A percentile compares a stretch with the other conserved stretches of the same genome.
Conservation (phyloP, 2,329 filamentous ascomycete genomes). For the Fusarium begoniae region DNA sequence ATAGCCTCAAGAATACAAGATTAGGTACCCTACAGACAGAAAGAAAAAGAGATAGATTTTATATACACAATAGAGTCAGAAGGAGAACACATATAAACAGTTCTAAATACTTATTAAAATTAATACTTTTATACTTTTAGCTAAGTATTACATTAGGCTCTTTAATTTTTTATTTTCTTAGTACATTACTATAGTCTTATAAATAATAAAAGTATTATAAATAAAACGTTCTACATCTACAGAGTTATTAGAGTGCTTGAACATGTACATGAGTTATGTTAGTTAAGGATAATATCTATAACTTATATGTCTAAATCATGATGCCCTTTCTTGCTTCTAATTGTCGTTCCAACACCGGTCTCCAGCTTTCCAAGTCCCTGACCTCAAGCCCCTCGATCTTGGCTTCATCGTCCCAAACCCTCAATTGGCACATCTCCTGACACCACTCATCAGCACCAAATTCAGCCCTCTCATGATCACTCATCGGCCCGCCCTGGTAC, state of each 20-base stretch:
- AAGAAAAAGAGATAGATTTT: rapidly evolving
- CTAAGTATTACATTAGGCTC: rapidly evolving
- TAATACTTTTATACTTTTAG: no score
- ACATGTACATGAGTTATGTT: rapidly evolving
- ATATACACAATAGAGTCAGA: rapidly evolving
- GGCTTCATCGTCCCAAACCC: neutral
- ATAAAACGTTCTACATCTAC: rapidly evolving
- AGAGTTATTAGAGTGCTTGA: rapidly evolving
- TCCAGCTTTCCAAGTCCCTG: neutral
- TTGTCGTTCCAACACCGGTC: neutral
- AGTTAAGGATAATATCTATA: rapidly evolving
- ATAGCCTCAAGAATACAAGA: rapidly evolving
- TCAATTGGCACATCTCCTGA: neutral
- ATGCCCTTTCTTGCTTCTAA: neutral
- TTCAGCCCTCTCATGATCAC: neutral
- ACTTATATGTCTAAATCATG: rapidly evolving
- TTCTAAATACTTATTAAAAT: rapidly evolving
- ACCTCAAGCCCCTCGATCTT: neutral
- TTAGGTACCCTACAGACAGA: neutral
- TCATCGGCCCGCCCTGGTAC: neutral
- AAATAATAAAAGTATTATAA: no score
- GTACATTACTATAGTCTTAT: rapidly evolving
- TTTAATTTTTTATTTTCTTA: rapidly evolving
- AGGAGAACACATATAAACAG: rapidly evolving
- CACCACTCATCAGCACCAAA: neutral